Conservation (phyloP, 345 rosid genomes). For the Aurinia saxatilis region DNA sequence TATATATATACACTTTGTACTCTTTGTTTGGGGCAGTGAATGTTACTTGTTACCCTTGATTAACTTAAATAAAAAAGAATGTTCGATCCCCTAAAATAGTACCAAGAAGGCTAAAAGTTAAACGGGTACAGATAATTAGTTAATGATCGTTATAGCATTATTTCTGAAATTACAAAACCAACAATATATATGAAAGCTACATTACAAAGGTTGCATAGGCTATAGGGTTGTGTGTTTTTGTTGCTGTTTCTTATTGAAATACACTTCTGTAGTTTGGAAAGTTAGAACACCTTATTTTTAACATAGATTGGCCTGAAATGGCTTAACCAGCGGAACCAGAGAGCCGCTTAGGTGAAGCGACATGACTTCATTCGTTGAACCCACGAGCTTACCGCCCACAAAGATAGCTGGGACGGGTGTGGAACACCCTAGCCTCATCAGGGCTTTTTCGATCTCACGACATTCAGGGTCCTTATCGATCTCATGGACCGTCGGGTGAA, state of each 20-base stretch:
- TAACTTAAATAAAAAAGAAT: background rate
- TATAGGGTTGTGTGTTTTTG: background rate
- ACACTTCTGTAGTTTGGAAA: background rate
- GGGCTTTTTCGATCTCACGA: slow-evolving; percentile 71
- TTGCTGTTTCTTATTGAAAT: slow-evolving; percentile 8
- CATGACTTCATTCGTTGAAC: slow-evolving; percentile 81
- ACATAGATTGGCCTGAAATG: slow-evolving; percentile 39
- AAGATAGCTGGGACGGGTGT: slow-evolving; percentile 67
- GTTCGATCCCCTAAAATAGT: background rate
- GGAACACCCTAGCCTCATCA: slow-evolving; percentile 60
- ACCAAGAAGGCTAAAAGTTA: background rate
- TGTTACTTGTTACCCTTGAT: slow-evolving; percentile 6
- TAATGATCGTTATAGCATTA: slow-evolving; percentile 10
- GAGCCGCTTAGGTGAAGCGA: slow-evolving; percentile 66
- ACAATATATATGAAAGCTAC: slow-evolving; percentile 15
- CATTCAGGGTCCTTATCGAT: slow-evolving; percentile 70
- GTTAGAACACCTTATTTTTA: slow-evolving; percentile 13
- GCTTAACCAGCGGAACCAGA: slow-evolving; percentile 50
- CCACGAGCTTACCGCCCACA: slow-evolving; percentile 60
- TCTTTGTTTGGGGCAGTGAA: background rate
- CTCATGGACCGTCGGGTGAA: slow-evolving; percentile 47
- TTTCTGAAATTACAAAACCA: slow-evolving; percentile 8
- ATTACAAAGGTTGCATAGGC: slow-evolving; percentile 21
- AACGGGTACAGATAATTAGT: background rate
- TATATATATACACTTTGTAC: slow-evolving; percentile 13